Evolutionary conservation across 768 basidiomycete genomes (phyloP), one percentile per base, ranked within the genome.

Genomic region (Cystobasidium onofrii): DNA sequence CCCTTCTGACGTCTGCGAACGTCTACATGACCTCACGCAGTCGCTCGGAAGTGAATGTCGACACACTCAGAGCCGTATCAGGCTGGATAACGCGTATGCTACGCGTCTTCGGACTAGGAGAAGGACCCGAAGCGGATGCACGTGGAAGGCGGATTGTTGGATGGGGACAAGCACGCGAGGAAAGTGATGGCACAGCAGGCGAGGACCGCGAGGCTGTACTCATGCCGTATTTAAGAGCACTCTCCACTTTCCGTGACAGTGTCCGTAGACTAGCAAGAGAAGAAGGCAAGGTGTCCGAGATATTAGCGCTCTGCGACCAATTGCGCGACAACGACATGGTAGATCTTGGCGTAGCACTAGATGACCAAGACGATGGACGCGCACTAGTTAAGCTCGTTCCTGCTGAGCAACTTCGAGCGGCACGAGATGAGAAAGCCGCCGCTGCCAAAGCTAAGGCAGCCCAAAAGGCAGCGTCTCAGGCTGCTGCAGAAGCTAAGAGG

Each of bases 261-360:
- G 87, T 99, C 46, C 87, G 96, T 46, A 85, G 85, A 73, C 79
- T 92, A 44, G 93, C 94, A 6, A 92, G 93, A 78, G 84, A 84
- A 34, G 79, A 80, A 27, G 81, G 84, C 23, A 85, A 90, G 1
- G 81, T 89, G 44, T 87, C 87, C 80, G 90, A 94, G 75, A 90
- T 97, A 75, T 83, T 99, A 60, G 85, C 87, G 25, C 86, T 96
- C 27, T 93, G 88, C 78, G 96, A 99, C 83, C 88, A 87, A 76
- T 85, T 99, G 74, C 87, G 96, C 18, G 95, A 98, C 80, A 84
- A 86, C 39, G 94, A 96, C 79, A 83, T 97, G 52, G 88, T 94
- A 52, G 89, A 92, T n/a, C 84, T 98, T 63, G 96, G 96, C 9
- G 91, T 99, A 6, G 93, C 93, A 9, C 83, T 99, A 39, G 96